Percentiles rank a stretch among this genome's conserved stretches.
phyloP scores from a whole-genome alignment of 768 basidiomycete species.

The Galerina sulciceps region DNA sequence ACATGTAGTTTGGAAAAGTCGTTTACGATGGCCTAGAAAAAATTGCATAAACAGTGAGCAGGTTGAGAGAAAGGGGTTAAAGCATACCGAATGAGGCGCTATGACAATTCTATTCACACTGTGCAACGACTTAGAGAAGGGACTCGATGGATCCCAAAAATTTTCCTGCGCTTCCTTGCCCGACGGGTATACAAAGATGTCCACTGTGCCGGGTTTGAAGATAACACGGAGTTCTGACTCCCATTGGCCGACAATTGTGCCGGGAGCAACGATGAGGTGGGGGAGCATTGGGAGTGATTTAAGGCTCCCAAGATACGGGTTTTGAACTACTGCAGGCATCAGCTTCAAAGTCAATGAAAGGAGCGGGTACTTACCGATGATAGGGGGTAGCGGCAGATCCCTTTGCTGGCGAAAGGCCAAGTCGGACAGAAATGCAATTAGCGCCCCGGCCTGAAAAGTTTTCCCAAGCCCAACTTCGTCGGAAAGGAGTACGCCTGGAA shows the following conservation, averaged over 20 bases:
- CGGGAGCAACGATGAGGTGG: conserved; percentile 28
- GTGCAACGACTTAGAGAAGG: conserved; percentile 12
- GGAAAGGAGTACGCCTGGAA: conserved; percentile 8
- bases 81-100: conserved; percentile 28
- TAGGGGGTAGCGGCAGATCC: conserved; percentile 15
- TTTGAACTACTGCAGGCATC: conserved; percentile 4
- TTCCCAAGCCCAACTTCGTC: conserved; percentile 36
- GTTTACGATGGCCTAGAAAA: conserved; percentile 20
- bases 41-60: neutral
- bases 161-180: neutral
- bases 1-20: conserved; percentile 10
- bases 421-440: conserved; percentile 23
- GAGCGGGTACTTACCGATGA: conserved; percentile 20
- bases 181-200: conserved; percentile 29
- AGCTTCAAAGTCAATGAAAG: neutral
- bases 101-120: conserved; percentile 21
- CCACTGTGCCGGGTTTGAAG: conserved; percentile 16
- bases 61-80: neutral
- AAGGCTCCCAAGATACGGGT: conserved; percentile 12
- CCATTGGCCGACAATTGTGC: conserved; percentile 29
- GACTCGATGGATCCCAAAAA: conserved; percentile 24
- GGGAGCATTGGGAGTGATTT: conserved; percentile 14
- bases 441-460: conserved; percentile 22
- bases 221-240: conserved; percentile 18
- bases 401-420: conserved; percentile 2